These are phyloP conservation scores for Vigna angularis DNA, from an alignment of 306 rosid species.

Conservation along the genomic window DNA sequence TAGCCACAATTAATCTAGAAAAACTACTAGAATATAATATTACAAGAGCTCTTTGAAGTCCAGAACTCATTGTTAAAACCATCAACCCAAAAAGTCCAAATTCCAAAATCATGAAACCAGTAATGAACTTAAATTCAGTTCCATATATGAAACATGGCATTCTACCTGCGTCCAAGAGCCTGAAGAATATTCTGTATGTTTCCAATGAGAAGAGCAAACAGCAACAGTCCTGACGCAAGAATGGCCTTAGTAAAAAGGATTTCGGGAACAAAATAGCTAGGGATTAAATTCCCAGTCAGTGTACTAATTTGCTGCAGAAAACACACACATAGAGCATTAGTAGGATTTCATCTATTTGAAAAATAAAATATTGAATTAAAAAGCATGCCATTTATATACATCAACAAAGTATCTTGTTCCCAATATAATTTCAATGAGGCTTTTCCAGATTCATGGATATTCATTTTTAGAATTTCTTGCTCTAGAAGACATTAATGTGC, in stretches of 20 bases:
- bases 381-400: background rate
- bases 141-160: conserved; percentile 14
- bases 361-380: background rate
- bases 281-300: conserved; percentile 75
- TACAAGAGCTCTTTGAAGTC: background rate
- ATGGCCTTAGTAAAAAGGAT: conserved; percentile 75
- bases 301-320: conserved; percentile 89
- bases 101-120: background rate
- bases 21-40: background rate
- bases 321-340: conserved; percentile 27
- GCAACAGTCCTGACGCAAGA: conserved; percentile 79
- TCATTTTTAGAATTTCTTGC: conserved; percentile 8
- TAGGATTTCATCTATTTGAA: conserved; percentile 24
- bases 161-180: conserved; percentile 83
- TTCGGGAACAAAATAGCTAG: conserved; percentile 81
- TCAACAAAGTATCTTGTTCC: background rate
- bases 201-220: conserved; percentile 89
- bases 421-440: background rate
- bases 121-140: background rate
- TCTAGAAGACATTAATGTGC: conserved; percentile 10
- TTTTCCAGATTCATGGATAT: conserved; percentile 1
- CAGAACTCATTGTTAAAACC: background rate
- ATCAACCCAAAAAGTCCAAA: background rate
- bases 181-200: conserved; percentile 90
- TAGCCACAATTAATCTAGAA: conserved; percentile 1